Base-by-base conservation (phyloP, 495 filamentous ascomycete genomes). In the Lasiosphaeria hispida region DNA sequence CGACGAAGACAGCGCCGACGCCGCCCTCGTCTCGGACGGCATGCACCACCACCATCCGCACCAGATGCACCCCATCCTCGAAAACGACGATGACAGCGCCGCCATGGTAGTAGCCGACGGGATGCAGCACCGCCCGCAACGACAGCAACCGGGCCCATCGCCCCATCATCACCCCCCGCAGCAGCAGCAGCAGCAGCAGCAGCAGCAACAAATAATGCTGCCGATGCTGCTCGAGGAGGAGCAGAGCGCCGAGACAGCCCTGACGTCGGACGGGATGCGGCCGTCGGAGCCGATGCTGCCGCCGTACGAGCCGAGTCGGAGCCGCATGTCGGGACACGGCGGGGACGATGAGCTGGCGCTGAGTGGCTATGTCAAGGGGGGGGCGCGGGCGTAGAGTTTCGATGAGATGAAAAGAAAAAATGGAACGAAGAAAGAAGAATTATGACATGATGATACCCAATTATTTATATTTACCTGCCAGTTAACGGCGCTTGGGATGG, bases 281-380 rank as follows among this genome's bases (percentile, higher is more conserved):
- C 62, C 66, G 10, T 35, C 40, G 0, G 63, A 54, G 13, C 57
- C 60, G 8, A 56, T 41, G 19, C 48, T 66, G 6, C 63, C 63
- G 39, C 53, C 60, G 4, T 66, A 66, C 41, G 48, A 61, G 5
- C 63, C 60, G 4, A 45, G 55, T 34, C 23, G 23, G 47, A 33
- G 35, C 13, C 62, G 62, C 35, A 75, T 75, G 72, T 51, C 53
- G 5, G 73, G 71, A n/a, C 71, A 75, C 40, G 68, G 64, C 39
- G 49, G 55, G 30, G 69, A 71, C 13, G 72, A 73, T 42, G 71
- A 75, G 36, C 67, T 73, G 68, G 61, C 69, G 17, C 55, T 74
- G 52, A 72, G 70, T 55, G 73, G 63, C 0, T 74, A 75, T 34
- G 68, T 75, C 40, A 75, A 75, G 47, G 72, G 72, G 11, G 59